Percentiles rank a stretch among this genome's conserved stretches.
Conservation (phyloP, 768 basidiomycete species). For the Cystofilobasidium bisporidii region DNA sequence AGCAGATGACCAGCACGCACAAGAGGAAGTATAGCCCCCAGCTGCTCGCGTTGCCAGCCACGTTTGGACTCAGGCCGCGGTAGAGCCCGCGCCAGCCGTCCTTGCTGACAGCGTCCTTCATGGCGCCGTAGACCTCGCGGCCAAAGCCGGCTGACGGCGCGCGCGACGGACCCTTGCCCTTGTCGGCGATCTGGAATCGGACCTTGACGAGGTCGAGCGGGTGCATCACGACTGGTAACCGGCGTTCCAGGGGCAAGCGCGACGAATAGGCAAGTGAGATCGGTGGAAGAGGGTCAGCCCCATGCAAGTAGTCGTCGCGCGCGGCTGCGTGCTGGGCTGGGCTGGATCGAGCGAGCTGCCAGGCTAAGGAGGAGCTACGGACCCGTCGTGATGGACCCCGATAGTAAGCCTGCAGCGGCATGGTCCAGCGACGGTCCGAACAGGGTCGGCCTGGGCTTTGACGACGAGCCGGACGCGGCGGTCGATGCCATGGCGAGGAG, state of each 20-base stretch:
- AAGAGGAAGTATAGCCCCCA: slow-evolving; percentile 99
- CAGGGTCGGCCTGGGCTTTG: slow-evolving; percentile 14
- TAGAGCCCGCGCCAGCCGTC: slow-evolving; percentile 82
- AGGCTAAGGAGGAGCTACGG: neutral
- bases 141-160: slow-evolving; percentile 31
- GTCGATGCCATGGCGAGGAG: neutral
- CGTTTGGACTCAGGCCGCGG: slow-evolving; percentile 77
- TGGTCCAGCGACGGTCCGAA: slow-evolving; percentile 51
- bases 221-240: slow-evolving; percentile 69
- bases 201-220: slow-evolving; percentile 93
- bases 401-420: slow-evolving; percentile 84
- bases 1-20: no score
- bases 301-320: no score
- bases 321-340: no score
- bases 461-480: neutral
- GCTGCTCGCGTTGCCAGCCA: slow-evolving; percentile 87
- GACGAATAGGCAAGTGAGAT: neutral
- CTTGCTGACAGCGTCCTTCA: slow-evolving; percentile 60
- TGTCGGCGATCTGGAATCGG: slow-evolving; percentile 77
- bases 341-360: no score
- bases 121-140: slow-evolving; percentile 58
- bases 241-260: no score
- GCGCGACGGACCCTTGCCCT: slow-evolving; percentile 27
- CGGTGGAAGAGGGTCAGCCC: no score
- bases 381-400: slow-evolving; percentile 73